These are phyloP conservation scores for Penicillium psychrosexuale DNA, from an alignment of 2,329 filamentous ascomycete genomes.

Conservation along the genomic window DNA sequence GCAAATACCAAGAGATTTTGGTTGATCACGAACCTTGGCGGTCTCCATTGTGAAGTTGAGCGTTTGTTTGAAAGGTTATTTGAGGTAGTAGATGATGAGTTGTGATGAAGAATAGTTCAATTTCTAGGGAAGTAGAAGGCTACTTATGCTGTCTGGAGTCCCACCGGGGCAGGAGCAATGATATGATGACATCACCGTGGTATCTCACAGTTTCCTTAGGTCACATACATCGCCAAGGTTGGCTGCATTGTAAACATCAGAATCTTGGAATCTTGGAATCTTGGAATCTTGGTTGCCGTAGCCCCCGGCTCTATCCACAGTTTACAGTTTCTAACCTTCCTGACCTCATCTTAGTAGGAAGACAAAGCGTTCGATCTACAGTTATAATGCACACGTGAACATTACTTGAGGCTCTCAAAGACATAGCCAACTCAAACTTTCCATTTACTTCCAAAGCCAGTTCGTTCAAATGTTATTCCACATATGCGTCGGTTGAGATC, in stretches of 20 bases:
- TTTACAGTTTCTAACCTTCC: neutral
- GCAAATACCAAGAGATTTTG: too few species aligned
- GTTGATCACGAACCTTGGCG: conserved; percentile 14
- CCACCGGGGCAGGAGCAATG: neutral
- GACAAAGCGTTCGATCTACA: neutral
- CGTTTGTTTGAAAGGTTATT: neutral
- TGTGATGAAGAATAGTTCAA: neutral
- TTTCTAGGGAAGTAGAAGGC: neutral
- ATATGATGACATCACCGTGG: conserved; percentile 4
- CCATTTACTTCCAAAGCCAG: neutral
- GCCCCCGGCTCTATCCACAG: neutral
- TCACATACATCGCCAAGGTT: neutral
- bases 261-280: neutral
- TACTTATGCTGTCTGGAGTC: conserved; percentile 1
- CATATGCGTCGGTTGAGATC: neutral
- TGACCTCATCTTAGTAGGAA: neutral
- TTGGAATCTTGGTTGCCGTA: neutral
- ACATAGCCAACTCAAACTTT: neutral
- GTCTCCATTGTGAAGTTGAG: conserved; percentile 19
- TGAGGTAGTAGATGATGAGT: neutral
- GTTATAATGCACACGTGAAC: neutral
- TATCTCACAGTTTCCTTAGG: neutral
- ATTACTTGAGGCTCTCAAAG: neutral
- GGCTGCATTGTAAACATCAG: neutral
- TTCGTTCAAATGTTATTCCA: neutral